A percentile compares a stretch with the other conserved stretches of the same genome.
phyloP scores from a whole-genome alignment of 2,329 filamentous ascomycete genomes.

The Alternaria gaisen region DNA sequence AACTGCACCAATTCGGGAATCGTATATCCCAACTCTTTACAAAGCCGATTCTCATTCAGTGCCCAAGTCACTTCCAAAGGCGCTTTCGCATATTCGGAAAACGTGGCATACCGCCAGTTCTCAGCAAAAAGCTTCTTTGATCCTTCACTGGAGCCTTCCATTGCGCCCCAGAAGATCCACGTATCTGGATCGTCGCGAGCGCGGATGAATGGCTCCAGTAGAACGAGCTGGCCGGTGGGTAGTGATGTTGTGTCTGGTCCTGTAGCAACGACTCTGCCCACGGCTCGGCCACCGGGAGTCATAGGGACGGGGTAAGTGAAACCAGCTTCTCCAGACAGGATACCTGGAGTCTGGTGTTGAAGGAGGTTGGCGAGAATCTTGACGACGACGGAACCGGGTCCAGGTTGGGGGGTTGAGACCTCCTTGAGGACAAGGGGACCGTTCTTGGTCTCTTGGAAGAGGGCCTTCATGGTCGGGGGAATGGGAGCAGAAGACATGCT shows the following conservation, averaged over 20 bases:
- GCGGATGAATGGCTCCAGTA: slow-evolving; percentile 47
- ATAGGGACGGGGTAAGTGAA: slow-evolving; percentile 12
- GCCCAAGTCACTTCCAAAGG: slow-evolving; percentile 49
- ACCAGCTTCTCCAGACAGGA: slow-evolving; percentile 16
- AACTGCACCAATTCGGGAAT: not conserved
- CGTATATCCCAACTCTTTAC: slow-evolving; percentile 37
- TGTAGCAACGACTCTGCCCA: slow-evolving; percentile 41
- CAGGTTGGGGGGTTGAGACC: slow-evolving; percentile 39
- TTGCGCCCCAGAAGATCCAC: slow-evolving; percentile 38
- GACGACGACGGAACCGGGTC: slow-evolving; percentile 51
- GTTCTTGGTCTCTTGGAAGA: slow-evolving; percentile 38
- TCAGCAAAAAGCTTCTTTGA: slow-evolving; percentile 34
- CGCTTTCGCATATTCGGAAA: slow-evolving; percentile 44
- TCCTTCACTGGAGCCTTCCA: slow-evolving; percentile 35
- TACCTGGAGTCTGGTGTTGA: slow-evolving; percentile 1
- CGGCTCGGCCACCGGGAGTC: slow-evolving; percentile 3
- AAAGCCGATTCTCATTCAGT: slow-evolving; percentile 45
- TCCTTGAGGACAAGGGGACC: slow-evolving; percentile 39
- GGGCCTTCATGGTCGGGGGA: slow-evolving; percentile 33
- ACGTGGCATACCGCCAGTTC: slow-evolving; percentile 50
- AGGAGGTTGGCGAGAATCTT: slow-evolving; percentile 46
- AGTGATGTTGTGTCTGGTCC: slow-evolving; percentile 35
- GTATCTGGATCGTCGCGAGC: slow-evolving; percentile 47
- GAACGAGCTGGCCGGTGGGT: slow-evolving; percentile 48
- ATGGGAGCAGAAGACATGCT: slow-evolving; percentile 6